Base-by-base conservation (phyloP, 805 yeast species). In the Saccharomycopsis schoenii region DNA sequence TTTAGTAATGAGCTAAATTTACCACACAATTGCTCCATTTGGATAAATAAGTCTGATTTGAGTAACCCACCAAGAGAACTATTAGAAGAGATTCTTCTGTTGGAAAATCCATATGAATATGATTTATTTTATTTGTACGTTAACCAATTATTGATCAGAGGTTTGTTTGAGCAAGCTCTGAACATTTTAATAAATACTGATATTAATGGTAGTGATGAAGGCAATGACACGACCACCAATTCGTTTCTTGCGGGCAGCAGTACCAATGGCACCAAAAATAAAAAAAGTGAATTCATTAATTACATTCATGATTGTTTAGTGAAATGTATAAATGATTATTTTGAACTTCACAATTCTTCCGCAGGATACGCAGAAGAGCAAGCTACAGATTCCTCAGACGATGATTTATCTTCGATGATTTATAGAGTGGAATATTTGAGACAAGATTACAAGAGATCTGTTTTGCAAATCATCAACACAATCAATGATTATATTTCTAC, bases 41-140 rank as follows among this genome's bases (percentile, higher is more conserved):
- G 94, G 94, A 75, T 85, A 29, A 88, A 88, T 68, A 77, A 82
- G 60, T 83, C 85, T 37, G 89, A 86, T 68, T 83, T 85, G 4
- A 81, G 82, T 36, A 58, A 58, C 65, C 92, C 92, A 1, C 82
- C 79, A 61, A 75, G 75, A 19, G 81, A 77, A 34, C 70, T 80
- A 39, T 74, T 80, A 3, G 79, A 82, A 58, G 75, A 71, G 54
- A 79, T 80, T 10, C 71, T 78, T 66, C 68, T 69, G 39, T 72
- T 71, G 21, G 80, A 76, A 1, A 73, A 69, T 55, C 84, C 83
- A 9, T 81, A 76, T 68, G 67, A 68, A 60, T 83, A 78, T 65
- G 76, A 80, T 1, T 73, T 73, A 51, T 88, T 88, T 66, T 88
- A 91, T 90, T 80, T 76, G 36, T 80, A 83, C 61, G 62, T 87